Evolutionary conservation across 1,284 basidiomycete species (phyloP).

Genomic region (Macrocybe sp.): DNA sequence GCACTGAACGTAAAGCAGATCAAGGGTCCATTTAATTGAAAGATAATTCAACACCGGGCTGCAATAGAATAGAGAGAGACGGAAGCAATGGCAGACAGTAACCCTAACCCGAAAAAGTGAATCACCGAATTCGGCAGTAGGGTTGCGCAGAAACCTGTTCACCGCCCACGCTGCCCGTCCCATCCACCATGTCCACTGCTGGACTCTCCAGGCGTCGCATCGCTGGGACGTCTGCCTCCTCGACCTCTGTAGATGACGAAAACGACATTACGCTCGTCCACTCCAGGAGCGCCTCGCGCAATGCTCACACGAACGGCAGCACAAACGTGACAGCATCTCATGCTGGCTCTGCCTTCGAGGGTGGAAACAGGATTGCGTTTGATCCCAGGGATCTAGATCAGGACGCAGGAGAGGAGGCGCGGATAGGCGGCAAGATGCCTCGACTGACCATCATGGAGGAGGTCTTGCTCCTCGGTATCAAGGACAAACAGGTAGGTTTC

Average conservation of each 20-base stretch:
- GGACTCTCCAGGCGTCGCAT: constrained; percentile 54
- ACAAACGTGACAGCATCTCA: constrained; percentile 17
- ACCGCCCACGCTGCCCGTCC: background rate
- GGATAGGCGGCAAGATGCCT: constrained; percentile 71
- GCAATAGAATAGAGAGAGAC: too few relatives aligned
- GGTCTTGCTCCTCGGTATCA: constrained; percentile 85
- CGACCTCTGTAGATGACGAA: constrained; percentile 19
- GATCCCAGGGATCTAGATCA: constrained; percentile 90
- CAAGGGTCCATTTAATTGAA: too few relatives aligned
- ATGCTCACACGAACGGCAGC: background rate
- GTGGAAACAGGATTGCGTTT: constrained; percentile 84
- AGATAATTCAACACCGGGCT: too few relatives aligned
- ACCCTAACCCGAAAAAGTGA: background rate
- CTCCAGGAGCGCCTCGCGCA: background rate
- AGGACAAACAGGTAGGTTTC: constrained; percentile 77
- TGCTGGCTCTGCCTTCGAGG: constrained; percentile 77
- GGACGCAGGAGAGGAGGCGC: constrained; percentile 63
- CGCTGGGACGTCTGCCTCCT: constrained; percentile 25
- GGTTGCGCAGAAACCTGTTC: background rate
- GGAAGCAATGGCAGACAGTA: too few relatives aligned
- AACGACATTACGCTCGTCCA: constrained; percentile 11
- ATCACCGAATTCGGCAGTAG: background rate
- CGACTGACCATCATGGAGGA: constrained; percentile 96
- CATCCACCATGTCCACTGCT: constrained; percentile 23
- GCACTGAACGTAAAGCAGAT: too few relatives aligned